phyloP scores from a whole-genome alignment of 768 basidiomycete genomes.

The Tulasnella sp. region DNA sequence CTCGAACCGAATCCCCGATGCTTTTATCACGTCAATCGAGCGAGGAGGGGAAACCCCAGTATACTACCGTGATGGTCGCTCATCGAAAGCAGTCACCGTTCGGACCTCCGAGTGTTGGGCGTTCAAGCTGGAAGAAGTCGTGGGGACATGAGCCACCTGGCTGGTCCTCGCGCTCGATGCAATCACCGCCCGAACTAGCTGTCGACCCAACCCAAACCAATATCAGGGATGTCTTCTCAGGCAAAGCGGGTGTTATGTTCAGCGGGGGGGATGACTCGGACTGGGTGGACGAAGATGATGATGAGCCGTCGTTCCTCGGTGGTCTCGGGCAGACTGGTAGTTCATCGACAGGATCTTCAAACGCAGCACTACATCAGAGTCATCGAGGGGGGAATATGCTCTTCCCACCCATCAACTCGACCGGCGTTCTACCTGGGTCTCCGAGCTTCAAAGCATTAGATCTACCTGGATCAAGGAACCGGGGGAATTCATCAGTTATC shows the following conservation, averaged over 20 bases:
- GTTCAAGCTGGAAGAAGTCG: constrained; percentile 78
- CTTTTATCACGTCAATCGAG: background rate
- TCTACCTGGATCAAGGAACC: background rate
- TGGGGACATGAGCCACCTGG: constrained; percentile 84
- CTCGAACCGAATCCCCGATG: constrained; percentile 30
- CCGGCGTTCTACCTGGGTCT: constrained; percentile 29
- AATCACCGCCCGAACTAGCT: constrained; percentile 65
- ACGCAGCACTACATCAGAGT: too few species aligned
- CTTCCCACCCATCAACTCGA: constrained; percentile 27
- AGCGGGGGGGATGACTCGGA: constrained; percentile 63
- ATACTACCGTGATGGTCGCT: constrained; percentile 56
- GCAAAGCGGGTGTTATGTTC: constrained; percentile 39
- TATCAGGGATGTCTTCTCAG: constrained; percentile 74
- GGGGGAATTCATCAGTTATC: background rate
- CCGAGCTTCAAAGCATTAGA: constrained; percentile 9
- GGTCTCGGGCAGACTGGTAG: constrained; percentile 51
- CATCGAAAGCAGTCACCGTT: constrained; percentile 70
- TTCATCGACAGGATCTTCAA: background rate
- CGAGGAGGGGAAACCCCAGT: constrained; percentile 10
- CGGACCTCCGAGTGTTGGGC: constrained; percentile 24
- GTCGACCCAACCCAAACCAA: constrained; percentile 38
- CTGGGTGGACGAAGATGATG: constrained; percentile 84
- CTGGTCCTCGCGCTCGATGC: constrained; percentile 54
- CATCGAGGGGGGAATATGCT: constrained; percentile 5
- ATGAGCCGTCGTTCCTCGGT: constrained; percentile 55